Evolutionary conservation across 441 rosid genomes (phyloP), one percentile per base, ranked within the genome.

Genomic region (Lepidium campestre): DNA sequence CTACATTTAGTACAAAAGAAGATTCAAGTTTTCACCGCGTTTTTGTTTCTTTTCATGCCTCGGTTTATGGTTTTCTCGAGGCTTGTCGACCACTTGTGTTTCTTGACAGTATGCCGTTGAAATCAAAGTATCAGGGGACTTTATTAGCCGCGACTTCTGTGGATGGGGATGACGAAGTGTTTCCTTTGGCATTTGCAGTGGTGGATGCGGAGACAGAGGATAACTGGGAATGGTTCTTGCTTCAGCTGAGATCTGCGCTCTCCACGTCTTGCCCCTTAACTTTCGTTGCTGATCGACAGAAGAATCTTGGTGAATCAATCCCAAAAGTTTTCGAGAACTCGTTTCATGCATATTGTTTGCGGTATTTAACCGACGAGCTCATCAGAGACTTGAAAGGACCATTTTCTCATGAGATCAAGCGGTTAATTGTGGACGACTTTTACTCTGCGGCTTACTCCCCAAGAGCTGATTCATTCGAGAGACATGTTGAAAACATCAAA

Each of bases 191-290:
- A 55, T 93, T 93, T 56, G 85, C 92, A 4, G 88, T 90, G 29
- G 91, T 85, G 2, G 98, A 90, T 71, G 78, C 86, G 4, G 96
- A 93, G 77, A 88, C 82, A 1, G 80, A 79, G 23, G 90, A 84
- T 52, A 87, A 87, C 62, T 93, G 98, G 98, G 85, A 80, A 75
- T 93, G 98, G 98, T 93, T 93, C 79, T 78, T 93, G 73, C 78
- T 78, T 57, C 96, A 93, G 68, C 60, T 90, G 71, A 88, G 82
- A 81, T 62, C 87, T 65, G 89, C 90, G 6, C 68, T 93, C 12
- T 66, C 95, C 56, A 69, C 86, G 4, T 47, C 89, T 56, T 80
- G 84, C 56, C 85, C 84, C 4, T 64, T 90, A 74, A 93, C 97
- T 40, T 90, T 93, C 52, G 84, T 93, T n/a, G 95, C 97, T 0